These are phyloP conservation scores for Cladophialophora immunda DNA, from an alignment of 2,329 filamentous ascomycete genomes.

Conservation along the genomic window DNA sequence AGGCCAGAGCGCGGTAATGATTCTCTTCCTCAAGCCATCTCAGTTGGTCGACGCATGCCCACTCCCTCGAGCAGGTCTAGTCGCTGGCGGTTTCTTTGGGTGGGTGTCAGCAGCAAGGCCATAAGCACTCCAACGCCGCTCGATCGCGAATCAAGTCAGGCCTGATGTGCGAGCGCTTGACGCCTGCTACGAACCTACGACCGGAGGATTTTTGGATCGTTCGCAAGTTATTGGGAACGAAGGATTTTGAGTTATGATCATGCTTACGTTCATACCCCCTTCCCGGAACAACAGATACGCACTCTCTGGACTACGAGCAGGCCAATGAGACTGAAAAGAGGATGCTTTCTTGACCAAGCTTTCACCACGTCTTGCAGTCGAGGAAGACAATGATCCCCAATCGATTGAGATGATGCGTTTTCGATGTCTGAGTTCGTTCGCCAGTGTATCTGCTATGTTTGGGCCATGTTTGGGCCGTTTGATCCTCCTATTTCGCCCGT, in stretches of 20 bases:
- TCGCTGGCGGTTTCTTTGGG: neutral
- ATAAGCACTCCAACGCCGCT: neutral
- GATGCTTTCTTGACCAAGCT: neutral
- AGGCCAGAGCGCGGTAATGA: neutral
- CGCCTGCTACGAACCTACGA: neutral
- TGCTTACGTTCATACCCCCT: constrained; percentile 18
- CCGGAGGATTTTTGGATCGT: neutral
- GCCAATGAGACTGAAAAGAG: neutral
- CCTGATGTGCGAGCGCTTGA: neutral
- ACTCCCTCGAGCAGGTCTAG: neutral
- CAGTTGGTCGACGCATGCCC: neutral
- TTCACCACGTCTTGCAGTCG: neutral
- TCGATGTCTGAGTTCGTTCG: neutral
- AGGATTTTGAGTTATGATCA: constrained; percentile 27
- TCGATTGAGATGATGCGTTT: neutral
- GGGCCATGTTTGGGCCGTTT: no score
- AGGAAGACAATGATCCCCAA: neutral
- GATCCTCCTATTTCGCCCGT: neutral
- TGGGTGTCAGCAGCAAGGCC: neutral
- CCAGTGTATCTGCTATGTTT: neutral
- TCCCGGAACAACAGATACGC: neutral
- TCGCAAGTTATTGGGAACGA: neutral
- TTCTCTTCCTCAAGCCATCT: neutral
- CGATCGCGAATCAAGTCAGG: constrained; percentile 2
- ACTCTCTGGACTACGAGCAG: neutral